These are phyloP conservation scores for Eimeria acervulina DNA, from an alignment of 169 alveolate genomes.

Conservation along the genomic window DNA sequence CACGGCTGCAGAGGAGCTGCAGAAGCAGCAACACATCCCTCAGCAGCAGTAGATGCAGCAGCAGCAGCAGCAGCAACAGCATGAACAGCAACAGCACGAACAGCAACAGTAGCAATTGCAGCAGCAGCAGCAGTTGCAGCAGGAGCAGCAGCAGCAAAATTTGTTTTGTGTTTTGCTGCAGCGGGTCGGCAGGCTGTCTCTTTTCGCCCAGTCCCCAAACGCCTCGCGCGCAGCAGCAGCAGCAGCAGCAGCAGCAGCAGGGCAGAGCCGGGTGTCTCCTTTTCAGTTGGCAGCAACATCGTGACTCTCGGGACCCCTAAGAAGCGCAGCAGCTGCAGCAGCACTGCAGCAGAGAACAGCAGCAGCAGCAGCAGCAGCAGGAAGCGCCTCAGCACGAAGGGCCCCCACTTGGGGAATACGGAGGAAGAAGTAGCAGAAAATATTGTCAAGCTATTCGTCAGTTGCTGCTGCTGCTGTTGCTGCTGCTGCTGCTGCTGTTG, in stretches of 20 bases:
- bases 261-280: not conserved
- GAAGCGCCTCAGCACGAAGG: not conserved
- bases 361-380: no score
- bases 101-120: no score
- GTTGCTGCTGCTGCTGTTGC: slow-evolving; percentile 36
- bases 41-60: not conserved
- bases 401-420: not conserved
- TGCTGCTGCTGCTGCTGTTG: slow-evolving; percentile 28
- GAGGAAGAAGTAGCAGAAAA: not conserved
- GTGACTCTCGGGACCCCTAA: not conserved
- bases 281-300: slow-evolving; percentile 13
- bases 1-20: not conserved
- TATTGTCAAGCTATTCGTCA: slow-evolving; percentile 5
- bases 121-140: slow-evolving; percentile 7
- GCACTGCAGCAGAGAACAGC: not conserved
- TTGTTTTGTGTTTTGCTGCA: not conserved
- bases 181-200: slow-evolving; percentile 5
- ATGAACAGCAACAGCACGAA: no score
- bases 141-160: not conserved
- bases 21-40: no score
- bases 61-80: slow-evolving; percentile 26
- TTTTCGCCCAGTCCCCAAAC: not conserved
- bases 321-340: slow-evolving; percentile 19
- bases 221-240: no score
- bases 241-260: slow-evolving; percentile 45